Evolutionary conservation across 2,329 filamentous ascomycete species (phyloP).

Genomic region (Fusarium staphyleae): DNA sequence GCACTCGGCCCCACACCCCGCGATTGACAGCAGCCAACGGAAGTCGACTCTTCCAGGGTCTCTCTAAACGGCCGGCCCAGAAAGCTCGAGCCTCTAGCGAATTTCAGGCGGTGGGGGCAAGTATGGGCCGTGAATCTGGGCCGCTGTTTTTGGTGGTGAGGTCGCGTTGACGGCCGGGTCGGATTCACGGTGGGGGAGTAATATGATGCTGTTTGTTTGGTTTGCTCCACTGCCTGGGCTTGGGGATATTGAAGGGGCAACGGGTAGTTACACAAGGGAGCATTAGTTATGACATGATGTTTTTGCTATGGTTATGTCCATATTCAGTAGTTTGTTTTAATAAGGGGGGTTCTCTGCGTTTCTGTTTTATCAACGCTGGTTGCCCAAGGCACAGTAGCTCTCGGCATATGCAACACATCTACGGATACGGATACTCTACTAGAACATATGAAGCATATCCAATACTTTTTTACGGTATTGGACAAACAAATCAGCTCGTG

Average conservation of each 20-base stretch:
- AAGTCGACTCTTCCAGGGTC: conserved; percentile 34
- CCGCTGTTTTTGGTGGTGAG: conserved; percentile 21
- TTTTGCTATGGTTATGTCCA: background rate
- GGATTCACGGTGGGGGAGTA: conserved; percentile 31
- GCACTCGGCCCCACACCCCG: conserved; percentile 35
- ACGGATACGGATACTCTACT: no score
- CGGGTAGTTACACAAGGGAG: background rate
- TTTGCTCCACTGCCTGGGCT: conserved; percentile 12
- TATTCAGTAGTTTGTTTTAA: background rate
- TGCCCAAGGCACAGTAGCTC: no score
- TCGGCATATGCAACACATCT: no score
- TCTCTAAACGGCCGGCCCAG: conserved; percentile 28
- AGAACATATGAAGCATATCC: no score
- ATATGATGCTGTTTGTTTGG: conserved; percentile 18
- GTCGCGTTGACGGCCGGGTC: conserved; percentile 10
- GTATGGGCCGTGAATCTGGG: conserved; percentile 36
- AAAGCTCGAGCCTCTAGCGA: background rate
- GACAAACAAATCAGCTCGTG: no score
- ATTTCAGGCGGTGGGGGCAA: conserved; percentile 2
- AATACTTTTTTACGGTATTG: no score
- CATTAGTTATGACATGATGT: background rate
- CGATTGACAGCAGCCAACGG: conserved; percentile 41
- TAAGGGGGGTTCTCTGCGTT: no score
- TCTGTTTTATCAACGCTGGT: no score
- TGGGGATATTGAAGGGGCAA: conserved; percentile 35